These are phyloP conservation scores for Arabidopsis lyrata DNA, from an alignment of 441 rosid species.

Conservation along the genomic window DNA sequence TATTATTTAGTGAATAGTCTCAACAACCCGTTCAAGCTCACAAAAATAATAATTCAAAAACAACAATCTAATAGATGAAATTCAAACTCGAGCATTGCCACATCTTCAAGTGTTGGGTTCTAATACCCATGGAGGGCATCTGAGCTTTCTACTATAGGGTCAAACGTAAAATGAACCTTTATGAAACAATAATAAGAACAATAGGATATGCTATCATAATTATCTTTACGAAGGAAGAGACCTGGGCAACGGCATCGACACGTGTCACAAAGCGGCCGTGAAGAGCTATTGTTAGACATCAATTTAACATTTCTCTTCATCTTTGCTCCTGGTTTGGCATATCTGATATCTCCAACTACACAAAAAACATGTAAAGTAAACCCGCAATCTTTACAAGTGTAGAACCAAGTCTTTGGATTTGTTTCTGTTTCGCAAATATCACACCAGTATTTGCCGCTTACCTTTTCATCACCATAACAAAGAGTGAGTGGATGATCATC, in stretches of 20 bases:
- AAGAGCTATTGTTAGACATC: neutral
- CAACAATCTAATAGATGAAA: too few species aligned
- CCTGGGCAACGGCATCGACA: neutral
- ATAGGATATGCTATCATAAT: too few species aligned
- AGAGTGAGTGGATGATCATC: constrained; percentile 12
- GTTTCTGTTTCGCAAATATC: neutral
- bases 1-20: too few species aligned
- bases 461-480: neutral
- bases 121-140: too few species aligned
- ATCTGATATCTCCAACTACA: neutral
- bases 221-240: neutral
- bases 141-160: too few species aligned
- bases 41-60: too few species aligned
- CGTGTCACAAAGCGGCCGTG: neutral
- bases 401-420: constrained; percentile 3
- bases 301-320: neutral
- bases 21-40: too few species aligned
- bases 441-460: neutral
- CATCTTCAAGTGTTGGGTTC: too few species aligned
- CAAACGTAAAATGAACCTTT: too few species aligned
- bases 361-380: neutral
- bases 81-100: too few species aligned
- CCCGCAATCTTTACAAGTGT: neutral
- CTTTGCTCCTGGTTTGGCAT: neutral
- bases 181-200: too few species aligned